Evolutionary conservation across 352 stramenopile species (phyloP).

Genomic region (Pythium sp.): DNA sequence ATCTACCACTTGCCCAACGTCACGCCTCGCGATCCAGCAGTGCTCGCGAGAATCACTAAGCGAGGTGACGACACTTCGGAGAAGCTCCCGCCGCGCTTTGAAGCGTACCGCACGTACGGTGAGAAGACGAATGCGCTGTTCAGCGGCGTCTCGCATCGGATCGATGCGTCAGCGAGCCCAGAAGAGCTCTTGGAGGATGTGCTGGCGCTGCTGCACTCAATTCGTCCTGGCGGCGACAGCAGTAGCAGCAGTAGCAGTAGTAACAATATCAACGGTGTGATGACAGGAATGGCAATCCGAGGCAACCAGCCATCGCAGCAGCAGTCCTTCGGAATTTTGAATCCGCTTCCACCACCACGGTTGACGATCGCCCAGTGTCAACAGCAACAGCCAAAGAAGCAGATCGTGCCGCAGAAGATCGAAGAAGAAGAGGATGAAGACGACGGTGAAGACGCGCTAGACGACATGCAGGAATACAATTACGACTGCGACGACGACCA

Average conservation of each 20-base stretch:
- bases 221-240: slow-evolving; percentile 13
- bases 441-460: slow-evolving; percentile 28
- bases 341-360: background rate
- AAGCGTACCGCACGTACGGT: slow-evolving; percentile 61
- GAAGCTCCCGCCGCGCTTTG: slow-evolving; percentile 54
- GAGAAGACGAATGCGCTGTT: slow-evolving; percentile 54
- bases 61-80: slow-evolving; percentile 56
- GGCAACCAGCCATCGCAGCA: slow-evolving; percentile 11
- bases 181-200: slow-evolving; percentile 41
- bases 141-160: slow-evolving; percentile 31
- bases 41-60: slow-evolving; percentile 54
- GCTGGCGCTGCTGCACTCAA: slow-evolving; percentile 33
- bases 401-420: slow-evolving; percentile 37
- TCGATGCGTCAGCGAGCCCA: slow-evolving; percentile 38
- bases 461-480: slow-evolving; percentile 31
- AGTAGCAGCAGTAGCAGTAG: slow-evolving; percentile 15
- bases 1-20: slow-evolving; percentile 60
- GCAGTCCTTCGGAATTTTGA: background rate
- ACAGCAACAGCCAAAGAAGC: slow-evolving; percentile 23
- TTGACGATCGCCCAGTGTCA: background rate
- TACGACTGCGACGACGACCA: slow-evolving; percentile 30
- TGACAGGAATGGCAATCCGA: slow-evolving; percentile 1
- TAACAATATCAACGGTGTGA: background rate
- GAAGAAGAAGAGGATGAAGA: slow-evolving; percentile 48
- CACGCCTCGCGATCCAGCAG: slow-evolving; percentile 34